These are phyloP conservation scores for Citropsis articulata DNA, from an alignment of 345 rosid species.

Conservation along the genomic window DNA sequence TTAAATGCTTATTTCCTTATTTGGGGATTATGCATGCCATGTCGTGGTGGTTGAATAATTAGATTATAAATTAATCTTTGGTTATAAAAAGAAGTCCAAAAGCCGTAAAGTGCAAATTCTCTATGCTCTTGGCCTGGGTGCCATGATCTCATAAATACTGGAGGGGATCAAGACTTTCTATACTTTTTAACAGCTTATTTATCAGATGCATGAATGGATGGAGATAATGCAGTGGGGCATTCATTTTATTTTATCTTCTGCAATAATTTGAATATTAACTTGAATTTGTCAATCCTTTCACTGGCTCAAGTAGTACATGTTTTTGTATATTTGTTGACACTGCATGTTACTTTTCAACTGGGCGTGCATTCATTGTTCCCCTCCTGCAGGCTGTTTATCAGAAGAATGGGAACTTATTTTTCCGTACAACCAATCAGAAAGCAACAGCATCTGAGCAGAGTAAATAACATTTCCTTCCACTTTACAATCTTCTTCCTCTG, in stretches of 20 bases:
- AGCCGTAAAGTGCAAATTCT: neutral
- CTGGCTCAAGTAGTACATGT: neutral
- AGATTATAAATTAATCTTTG: neutral
- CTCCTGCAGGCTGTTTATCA: slow-evolving; percentile 43
- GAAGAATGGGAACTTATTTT: slow-evolving; percentile 45
- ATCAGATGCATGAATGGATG: neutral
- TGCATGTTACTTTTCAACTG: neutral
- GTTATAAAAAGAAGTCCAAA: neutral
- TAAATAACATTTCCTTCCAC: slow-evolving; percentile 17
- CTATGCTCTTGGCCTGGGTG: neutral
- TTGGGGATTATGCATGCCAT: neutral
- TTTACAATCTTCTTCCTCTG: neutral
- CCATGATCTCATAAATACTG: too few relatives aligned
- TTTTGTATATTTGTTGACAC: neutral
- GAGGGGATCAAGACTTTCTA: neutral
- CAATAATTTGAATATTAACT: neutral
- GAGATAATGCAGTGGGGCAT: neutral
- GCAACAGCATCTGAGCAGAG: slow-evolving; percentile 47
- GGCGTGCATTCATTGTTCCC: neutral
- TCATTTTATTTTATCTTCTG: neutral
- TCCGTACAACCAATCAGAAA: slow-evolving; percentile 40
- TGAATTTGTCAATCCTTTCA: neutral
- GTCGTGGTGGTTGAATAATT: neutral
- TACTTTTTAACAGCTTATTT: neutral
- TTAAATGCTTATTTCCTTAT: neutral